These are phyloP conservation scores for Colletotrichum neosansevieriae DNA, from an alignment of 2,329 filamentous ascomycete genomes.

Conservation along the genomic window DNA sequence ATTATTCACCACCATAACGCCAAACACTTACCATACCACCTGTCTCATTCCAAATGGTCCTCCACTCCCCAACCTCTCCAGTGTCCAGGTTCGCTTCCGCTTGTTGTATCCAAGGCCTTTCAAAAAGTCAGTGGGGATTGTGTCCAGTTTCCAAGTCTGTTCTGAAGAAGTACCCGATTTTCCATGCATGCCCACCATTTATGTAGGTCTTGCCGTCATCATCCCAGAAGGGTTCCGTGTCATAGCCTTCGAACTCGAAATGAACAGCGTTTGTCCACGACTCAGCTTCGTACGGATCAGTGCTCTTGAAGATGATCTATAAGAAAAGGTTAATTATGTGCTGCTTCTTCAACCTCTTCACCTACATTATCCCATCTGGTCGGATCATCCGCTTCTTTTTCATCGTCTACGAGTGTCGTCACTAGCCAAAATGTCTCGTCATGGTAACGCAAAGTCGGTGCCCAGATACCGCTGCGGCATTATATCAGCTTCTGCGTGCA, in stretches of 20 bases:
- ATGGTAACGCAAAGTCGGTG: slow-evolving; percentile 58
- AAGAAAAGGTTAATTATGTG: background rate
- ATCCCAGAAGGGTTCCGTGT: slow-evolving; percentile 67
- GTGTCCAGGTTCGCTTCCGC: slow-evolving; percentile 48
- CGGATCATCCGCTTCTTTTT: slow-evolving; percentile 6
- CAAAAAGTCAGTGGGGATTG: slow-evolving; percentile 45
- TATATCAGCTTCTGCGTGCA: slow-evolving; percentile 40
- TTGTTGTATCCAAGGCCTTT: slow-evolving; percentile 61
- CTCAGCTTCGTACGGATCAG: slow-evolving; percentile 39
- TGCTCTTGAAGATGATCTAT: slow-evolving; percentile 38
- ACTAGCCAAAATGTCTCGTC: slow-evolving; percentile 53
- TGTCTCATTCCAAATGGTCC: slow-evolving; percentile 21
- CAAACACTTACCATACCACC: slow-evolving; percentile 18
- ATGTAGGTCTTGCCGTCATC: slow-evolving; percentile 66
- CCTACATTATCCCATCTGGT: slow-evolving; percentile 25
- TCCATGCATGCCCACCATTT: slow-evolving; percentile 46
- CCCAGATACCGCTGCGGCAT: slow-evolving; percentile 56
- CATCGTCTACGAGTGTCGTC: slow-evolving; percentile 30
- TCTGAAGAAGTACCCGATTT: slow-evolving; percentile 47
- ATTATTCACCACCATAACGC: background rate
- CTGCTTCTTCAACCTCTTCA: slow-evolving; percentile 38
- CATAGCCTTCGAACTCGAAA: slow-evolving; percentile 41
- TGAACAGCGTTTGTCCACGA: slow-evolving; percentile 45
- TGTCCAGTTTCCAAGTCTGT: too few relatives aligned
- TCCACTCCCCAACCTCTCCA: slow-evolving; percentile 22